phyloP scores from a whole-genome alignment of 108 stramenopile genomes.

The Nannochloropsis gaditana region DNA sequence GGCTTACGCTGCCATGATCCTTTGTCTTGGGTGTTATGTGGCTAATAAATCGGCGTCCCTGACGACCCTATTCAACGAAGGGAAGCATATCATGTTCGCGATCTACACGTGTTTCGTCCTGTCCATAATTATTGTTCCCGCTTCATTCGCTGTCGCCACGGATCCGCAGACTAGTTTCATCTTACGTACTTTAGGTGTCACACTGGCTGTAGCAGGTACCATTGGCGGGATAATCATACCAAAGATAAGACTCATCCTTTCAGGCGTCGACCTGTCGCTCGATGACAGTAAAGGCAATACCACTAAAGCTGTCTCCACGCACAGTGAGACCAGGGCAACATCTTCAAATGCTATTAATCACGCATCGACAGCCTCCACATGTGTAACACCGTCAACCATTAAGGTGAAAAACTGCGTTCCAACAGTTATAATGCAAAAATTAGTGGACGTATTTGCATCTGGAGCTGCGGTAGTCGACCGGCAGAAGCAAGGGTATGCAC shows the following conservation, averaged over 20 bases:
- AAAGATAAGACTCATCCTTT: neutral
- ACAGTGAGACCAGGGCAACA: neutral
- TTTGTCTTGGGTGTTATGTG: neutral
- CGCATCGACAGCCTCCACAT: neutral
- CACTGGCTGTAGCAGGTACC: neutral
- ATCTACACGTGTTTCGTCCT: neutral
- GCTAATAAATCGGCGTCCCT: neutral
- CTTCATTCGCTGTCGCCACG: neutral
- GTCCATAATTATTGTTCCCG: neutral
- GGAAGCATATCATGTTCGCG: slow-evolving; percentile 3
- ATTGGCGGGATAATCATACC: neutral
- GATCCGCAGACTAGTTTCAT: slow-evolving; percentile 4
- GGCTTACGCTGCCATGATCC: neutral
- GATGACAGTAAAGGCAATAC: neutral
- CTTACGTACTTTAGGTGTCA: slow-evolving; percentile 2
- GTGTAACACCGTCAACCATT: neutral
- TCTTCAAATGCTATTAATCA: neutral
- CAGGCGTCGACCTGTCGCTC: slow-evolving; percentile 12
- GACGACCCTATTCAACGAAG: neutral
- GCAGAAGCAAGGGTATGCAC: neutral
- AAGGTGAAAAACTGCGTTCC: neutral
- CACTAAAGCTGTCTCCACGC: neutral
- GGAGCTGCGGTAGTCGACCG: neutral
- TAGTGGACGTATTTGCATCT: neutral
- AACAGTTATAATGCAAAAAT: neutral